A percentile compares a stretch with the other conserved stretches of the same genome.
Conservation (phyloP, 345 rosid genomes). For the Bruguiera gymnorhiza region DNA sequence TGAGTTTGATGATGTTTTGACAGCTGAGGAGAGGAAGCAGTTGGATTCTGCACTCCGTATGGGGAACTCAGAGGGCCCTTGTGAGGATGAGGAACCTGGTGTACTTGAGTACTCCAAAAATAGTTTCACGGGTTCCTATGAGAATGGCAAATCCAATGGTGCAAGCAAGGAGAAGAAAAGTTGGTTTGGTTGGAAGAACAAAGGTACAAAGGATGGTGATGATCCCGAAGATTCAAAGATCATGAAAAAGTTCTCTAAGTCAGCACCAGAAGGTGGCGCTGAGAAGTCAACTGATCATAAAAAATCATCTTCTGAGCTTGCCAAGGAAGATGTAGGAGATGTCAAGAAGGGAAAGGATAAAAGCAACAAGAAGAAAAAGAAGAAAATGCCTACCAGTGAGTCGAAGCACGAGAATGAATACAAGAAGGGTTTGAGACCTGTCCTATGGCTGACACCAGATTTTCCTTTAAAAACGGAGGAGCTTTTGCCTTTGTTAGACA, state of each 20-base stretch:
- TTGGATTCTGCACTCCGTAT: constrained; percentile 67
- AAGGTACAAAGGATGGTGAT: constrained; percentile 53
- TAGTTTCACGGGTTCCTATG: constrained; percentile 52
- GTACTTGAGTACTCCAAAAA: constrained; percentile 51
- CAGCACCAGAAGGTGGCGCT: constrained; percentile 61
- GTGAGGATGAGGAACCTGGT: constrained; percentile 74
- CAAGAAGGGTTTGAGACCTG: constrained; percentile 94
- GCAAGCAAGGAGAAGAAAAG: constrained; percentile 78
- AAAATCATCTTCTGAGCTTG: constrained; percentile 52
- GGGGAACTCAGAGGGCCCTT: constrained; percentile 60
- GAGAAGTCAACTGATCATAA: constrained; percentile 54
- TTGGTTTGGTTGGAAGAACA: constrained; percentile 95
- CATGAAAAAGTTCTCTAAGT: constrained; percentile 67
- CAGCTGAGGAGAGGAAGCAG: constrained; percentile 87
- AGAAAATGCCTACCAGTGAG: constrained; percentile 54
- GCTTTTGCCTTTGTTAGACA: constrained; percentile 90
- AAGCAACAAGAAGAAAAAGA: constrained; percentile 73
- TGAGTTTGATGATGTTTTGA: constrained; percentile 74
- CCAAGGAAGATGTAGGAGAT: constrained; percentile 59
- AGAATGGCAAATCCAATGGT: constrained; percentile 56
- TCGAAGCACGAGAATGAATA: constrained; percentile 79
- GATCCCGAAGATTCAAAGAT: constrained; percentile 67
- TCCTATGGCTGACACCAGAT: constrained; percentile 91
- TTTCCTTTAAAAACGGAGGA: constrained; percentile 91
- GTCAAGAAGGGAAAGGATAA: constrained; percentile 74